Evolutionary conservation across 805 yeast genomes (phyloP).

Genomic region (Lachancea cidri): DNA sequence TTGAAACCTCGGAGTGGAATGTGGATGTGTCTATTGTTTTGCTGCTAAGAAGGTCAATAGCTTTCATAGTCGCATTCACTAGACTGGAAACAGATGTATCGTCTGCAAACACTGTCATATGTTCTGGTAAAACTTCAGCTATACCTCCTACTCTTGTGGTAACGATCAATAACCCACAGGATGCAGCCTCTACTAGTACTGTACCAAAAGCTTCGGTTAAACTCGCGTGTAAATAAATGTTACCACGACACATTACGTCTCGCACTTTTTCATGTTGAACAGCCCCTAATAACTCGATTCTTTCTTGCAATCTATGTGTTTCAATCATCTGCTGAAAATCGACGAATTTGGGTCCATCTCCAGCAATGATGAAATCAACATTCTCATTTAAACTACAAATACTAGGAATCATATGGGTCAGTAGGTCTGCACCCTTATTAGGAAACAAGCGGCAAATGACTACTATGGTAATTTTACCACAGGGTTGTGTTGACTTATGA

Average conservation of each 20-base stretch:
- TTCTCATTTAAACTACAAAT: conserved; percentile 60
- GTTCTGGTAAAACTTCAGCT: conserved; percentile 89
- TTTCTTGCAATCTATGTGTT: conserved; percentile 72
- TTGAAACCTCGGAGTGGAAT: conserved; percentile 72
- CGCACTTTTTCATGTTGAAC: conserved; percentile 90
- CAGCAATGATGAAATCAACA: conserved; percentile 83
- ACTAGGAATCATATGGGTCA: conserved; percentile 78
- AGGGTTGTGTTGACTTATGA: conserved; percentile 13
- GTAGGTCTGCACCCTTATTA: conserved; percentile 92
- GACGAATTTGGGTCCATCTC: conserved; percentile 93
- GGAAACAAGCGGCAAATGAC: conserved; percentile 88
- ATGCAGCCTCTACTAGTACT: conserved; percentile 93
- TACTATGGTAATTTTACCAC: conserved; percentile 65
- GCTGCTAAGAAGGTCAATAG: conserved; percentile 54
- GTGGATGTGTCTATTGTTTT: conserved; percentile 60
- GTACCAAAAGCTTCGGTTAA: conserved; percentile 98
- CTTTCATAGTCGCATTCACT: conserved; percentile 65
- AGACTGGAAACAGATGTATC: conserved; percentile 78
- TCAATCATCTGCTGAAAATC: conserved; percentile 96
- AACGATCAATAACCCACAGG: conserved; percentile 89
- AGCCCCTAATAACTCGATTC: conserved; percentile 81
- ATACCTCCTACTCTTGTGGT: conserved; percentile 97
- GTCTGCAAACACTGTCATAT: conserved; percentile 88
- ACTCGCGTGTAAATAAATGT: conserved; percentile 89
- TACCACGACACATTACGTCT: conserved; percentile 89